Evolutionary conservation across 768 basidiomycete species (phyloP), one percentile per base, ranked within the genome.

Genomic region (Lactarius evosmus): DNA sequence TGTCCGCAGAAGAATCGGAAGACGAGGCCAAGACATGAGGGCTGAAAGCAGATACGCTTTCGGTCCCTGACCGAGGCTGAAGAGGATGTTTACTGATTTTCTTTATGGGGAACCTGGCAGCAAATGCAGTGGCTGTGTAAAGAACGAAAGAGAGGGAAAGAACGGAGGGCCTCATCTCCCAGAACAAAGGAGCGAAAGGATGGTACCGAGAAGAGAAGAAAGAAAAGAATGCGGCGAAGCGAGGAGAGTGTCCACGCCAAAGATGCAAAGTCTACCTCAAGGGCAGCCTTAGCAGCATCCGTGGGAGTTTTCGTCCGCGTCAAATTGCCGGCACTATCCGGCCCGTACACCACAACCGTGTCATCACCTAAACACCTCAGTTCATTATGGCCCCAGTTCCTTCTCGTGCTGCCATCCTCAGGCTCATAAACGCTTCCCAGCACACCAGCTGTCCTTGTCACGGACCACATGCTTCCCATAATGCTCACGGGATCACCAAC

Each of bases 401-500:
- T 66, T 85, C 87, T 56, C 82, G 87, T 70, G 81, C 74, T 65
- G 73, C 84, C 25, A 89, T 94, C 59, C 72, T 85, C 51, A 87
- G 91, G 41, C 85, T 94, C 69, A 88, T 94, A 65, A 85, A 83
- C 69, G 83, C 88, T 7, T 83, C 87, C 3, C 88, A 91, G 72
- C 85, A 90, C 67, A 80, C 85, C 7, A 74, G 79, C 4, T 94
- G 92, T 70, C 92, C 92, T 5, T 94, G 92, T 71, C 91, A 94
- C 77, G 83, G 87, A 44, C 83, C 83, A 68, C 78, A 81, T 22
- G 70, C 78, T 30, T 74, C 76, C 34, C 79, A 75, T 51, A 79
- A 78, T 61, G 69, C 71, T 6, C 58, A 79, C 0, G 78, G 79
- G 51, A 80, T 83, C 33, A 70, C 87, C 57, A 83, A 77, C 64